A percentile compares a stretch with the other conserved stretches of the same genome.
phyloP scores from a whole-genome alignment of 176 grass and related monocot species.

The Oryza rufipogon region DNA sequence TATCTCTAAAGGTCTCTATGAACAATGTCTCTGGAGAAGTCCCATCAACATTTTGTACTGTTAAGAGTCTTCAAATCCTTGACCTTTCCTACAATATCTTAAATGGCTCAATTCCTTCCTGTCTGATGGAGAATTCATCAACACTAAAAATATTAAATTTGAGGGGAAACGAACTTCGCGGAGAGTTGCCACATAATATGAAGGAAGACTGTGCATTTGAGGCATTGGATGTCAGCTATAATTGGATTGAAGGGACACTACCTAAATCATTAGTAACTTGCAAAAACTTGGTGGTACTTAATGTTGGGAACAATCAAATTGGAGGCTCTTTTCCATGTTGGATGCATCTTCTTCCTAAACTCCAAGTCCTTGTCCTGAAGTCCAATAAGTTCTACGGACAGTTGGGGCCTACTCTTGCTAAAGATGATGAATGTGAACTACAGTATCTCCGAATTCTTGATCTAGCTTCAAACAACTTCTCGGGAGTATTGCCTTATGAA shows the following conservation, averaged over 20 bases:
- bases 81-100: no score
- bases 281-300: constrained; percentile 17
- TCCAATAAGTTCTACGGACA: constrained; percentile 29
- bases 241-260: neutral
- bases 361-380: constrained; percentile 36
- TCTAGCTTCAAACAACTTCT: constrained; percentile 49
- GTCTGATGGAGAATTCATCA: no score
- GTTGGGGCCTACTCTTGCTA: neutral
- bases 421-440: neutral
- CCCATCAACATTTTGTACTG: constrained; percentile 15
- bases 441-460: neutral
- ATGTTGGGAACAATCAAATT: constrained; percentile 23
- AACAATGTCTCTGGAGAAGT: constrained; percentile 32
- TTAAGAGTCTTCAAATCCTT: neutral
- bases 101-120: no score
- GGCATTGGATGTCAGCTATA: constrained; percentile 27
- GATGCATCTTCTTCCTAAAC: constrained; percentile 1
- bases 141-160: no score
- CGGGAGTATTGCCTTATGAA: constrained; percentile 23
- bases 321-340: constrained; percentile 43
- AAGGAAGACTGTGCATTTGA: neutral
- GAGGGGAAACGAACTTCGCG: constrained; percentile 11
- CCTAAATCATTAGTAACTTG: constrained; percentile 28
- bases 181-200: neutral
- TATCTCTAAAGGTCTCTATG: neutral